Percentiles rank a stretch among this genome's conserved stretches.
Evolutionary conservation across 345 rosid genomes (phyloP).

Genomic region (Mangifera indica): DNA sequence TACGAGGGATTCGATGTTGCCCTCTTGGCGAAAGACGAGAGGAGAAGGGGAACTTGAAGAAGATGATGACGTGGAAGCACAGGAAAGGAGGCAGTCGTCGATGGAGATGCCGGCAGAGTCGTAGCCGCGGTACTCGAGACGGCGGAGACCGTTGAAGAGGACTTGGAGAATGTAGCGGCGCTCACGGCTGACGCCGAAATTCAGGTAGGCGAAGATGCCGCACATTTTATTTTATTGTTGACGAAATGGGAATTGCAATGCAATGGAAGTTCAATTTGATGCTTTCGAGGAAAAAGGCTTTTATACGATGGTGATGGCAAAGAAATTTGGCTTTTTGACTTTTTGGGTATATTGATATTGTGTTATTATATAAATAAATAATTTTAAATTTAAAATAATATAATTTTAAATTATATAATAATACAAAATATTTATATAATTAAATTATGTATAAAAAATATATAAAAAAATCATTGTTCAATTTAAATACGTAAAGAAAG

Average conservation of each 20-base stretch:
- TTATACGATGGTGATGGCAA: too few species aligned
- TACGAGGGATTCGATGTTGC: constrained; percentile 96
- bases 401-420: too few species aligned
- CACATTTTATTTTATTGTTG: constrained; percentile 44
- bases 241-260: too few species aligned
- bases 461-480: too few species aligned
- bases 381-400: too few species aligned
- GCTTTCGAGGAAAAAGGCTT: too few species aligned
- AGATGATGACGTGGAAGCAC: constrained; percentile 27
- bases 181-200: constrained; percentile 66
- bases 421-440: too few species aligned
- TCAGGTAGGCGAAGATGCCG: constrained; percentile 93
- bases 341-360: too few species aligned
- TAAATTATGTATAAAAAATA: too few species aligned
- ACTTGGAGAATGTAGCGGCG: constrained; percentile 79
- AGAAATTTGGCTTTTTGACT: too few species aligned
- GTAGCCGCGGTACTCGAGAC: constrained; percentile 94
- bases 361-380: too few species aligned
- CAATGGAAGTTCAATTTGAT: not conserved
- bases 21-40: constrained; percentile 84
- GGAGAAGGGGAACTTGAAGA: constrained; percentile 31
- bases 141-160: constrained; percentile 92
- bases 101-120: constrained; percentile 93
- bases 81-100: constrained; percentile 43
- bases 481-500: too few species aligned